phyloP scores from a whole-genome alignment of 2,329 filamentous ascomycete genomes.

The Thyridium curvatum region DNA sequence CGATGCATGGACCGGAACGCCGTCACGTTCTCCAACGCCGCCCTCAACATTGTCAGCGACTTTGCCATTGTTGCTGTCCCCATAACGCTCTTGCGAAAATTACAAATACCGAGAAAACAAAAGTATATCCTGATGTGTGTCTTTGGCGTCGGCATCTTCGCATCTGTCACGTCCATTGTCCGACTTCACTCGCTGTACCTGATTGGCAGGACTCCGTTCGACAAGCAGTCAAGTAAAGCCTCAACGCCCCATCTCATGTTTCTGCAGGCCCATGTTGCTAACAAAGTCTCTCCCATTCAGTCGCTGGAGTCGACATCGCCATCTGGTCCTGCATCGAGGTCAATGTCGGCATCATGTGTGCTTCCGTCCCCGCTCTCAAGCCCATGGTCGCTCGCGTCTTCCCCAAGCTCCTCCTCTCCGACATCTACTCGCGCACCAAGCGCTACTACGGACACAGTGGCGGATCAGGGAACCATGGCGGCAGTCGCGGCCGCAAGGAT shows the following conservation, averaged over 20 bases:
- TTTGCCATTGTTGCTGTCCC: conserved; percentile 18
- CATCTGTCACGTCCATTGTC: conserved; percentile 12
- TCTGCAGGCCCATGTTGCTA: not conserved
- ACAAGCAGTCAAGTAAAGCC: conserved; percentile 7
- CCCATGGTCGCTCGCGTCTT: conserved; percentile 31
- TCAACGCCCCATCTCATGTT: not conserved
- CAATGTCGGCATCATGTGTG: conserved; percentile 29
- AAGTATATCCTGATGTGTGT: conserved; percentile 32
- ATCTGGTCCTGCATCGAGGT: conserved; percentile 20
- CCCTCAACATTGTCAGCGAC: conserved; percentile 21
- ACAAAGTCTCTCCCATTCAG: conserved; percentile 5
- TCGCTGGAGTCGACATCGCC: conserved; percentile 13
- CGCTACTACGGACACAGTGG: conserved; percentile 4
- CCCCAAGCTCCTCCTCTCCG: conserved; percentile 15
- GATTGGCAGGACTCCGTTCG: conserved; percentile 4
- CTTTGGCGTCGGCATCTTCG: conserved; percentile 26
- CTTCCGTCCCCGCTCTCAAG: conserved; percentile 31
- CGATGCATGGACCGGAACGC: conserved; percentile 12
- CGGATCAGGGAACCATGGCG: not conserved
- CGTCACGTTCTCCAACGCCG: conserved; percentile 19
- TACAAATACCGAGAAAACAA: conserved; percentile 29
- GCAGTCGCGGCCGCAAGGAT: not conserved
- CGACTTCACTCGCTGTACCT: conserved; percentile 12
- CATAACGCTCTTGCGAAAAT: conserved; percentile 19
- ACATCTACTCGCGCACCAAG: conserved; percentile 6